Percentiles rank a stretch among this genome's conserved stretches.
Conservation (phyloP, 2,329 filamentous ascomycete species). For the Fusarium duplospermum region DNA sequence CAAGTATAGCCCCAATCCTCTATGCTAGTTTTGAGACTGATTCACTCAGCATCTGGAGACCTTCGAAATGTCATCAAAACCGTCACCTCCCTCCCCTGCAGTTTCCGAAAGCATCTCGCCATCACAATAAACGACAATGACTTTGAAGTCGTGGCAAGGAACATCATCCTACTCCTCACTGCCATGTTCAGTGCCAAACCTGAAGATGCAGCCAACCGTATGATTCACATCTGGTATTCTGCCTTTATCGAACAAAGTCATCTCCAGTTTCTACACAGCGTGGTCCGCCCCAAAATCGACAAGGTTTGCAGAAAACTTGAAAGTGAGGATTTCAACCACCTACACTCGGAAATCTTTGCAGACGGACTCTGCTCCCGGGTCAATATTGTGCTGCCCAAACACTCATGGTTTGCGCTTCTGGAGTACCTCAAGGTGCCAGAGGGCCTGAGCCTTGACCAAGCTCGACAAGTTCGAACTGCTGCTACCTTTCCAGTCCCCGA, state of each 20-base stretch:
- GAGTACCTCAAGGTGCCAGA: background rate
- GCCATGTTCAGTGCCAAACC: background rate
- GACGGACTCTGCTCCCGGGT: background rate
- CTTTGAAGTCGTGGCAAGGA: slow-evolving; percentile 17
- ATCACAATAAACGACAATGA: slow-evolving; percentile 17
- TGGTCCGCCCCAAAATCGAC: slow-evolving; percentile 1
- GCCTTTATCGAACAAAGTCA: slow-evolving; percentile 8
- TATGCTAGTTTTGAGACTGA: background rate
- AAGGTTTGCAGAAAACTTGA: background rate
- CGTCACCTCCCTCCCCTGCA: background rate
- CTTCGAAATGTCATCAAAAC: slow-evolving; percentile 18
- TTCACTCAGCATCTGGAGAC: slow-evolving; percentile 19
- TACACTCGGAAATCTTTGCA: background rate
- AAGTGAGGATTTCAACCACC: rapidly evolving
- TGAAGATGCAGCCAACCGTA: background rate
- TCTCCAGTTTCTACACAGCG: background rate
- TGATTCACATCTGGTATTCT: slow-evolving; percentile 27
- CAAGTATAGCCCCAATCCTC: background rate
- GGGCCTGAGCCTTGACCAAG: background rate
- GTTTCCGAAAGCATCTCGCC: background rate
- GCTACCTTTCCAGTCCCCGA: background rate
- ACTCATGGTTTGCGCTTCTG: background rate
- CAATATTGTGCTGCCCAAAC: slow-evolving; percentile 4
- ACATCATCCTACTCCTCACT: slow-evolving; percentile 12
- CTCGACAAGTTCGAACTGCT: background rate